Conservation (phyloP, 768 basidiomycete genomes). For the Chalciporus sphaerocephalus region DNA sequence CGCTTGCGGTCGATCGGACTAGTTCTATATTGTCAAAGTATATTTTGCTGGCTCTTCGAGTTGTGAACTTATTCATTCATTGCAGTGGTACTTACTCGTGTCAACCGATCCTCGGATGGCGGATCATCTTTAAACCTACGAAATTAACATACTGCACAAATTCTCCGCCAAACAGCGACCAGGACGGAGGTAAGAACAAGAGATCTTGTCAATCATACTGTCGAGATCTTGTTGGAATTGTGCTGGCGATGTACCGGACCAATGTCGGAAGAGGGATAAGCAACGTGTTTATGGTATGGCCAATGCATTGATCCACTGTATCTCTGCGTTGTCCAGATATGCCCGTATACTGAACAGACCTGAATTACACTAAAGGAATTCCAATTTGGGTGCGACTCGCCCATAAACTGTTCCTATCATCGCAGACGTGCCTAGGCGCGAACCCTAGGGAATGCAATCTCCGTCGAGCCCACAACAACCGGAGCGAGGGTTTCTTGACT, state of each 20-base stretch:
- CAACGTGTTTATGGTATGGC: background rate
- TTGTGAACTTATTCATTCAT: too few relatives aligned
- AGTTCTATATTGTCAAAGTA: too few relatives aligned
- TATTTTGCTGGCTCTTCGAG: too few relatives aligned
- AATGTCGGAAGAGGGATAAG: background rate
- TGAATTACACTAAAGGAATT: constrained; percentile 9
- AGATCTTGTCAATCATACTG: background rate
- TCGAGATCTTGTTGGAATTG: background rate
- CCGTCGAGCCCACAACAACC: background rate
- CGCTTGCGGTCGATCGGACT: too few relatives aligned
- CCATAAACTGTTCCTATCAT: constrained; percentile 1
- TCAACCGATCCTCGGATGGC: too few relatives aligned
- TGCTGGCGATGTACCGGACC: background rate
- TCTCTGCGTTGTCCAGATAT: constrained; percentile 12
- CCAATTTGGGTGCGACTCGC: background rate
- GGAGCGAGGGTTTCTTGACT: background rate
- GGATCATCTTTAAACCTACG: too few relatives aligned
- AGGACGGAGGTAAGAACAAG: background rate
- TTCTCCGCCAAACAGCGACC: background rate
- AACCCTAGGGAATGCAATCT: background rate
- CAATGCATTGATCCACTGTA: constrained; percentile 3
- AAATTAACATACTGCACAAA: too few relatives aligned
- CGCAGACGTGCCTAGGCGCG: background rate
- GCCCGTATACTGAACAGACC: background rate
- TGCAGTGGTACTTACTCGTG: too few relatives aligned